Evolutionary conservation across 2,329 filamentous ascomycete species (phyloP), one percentile per base, ranked within the genome.

Genomic region (Diplodia mutila): DNA sequence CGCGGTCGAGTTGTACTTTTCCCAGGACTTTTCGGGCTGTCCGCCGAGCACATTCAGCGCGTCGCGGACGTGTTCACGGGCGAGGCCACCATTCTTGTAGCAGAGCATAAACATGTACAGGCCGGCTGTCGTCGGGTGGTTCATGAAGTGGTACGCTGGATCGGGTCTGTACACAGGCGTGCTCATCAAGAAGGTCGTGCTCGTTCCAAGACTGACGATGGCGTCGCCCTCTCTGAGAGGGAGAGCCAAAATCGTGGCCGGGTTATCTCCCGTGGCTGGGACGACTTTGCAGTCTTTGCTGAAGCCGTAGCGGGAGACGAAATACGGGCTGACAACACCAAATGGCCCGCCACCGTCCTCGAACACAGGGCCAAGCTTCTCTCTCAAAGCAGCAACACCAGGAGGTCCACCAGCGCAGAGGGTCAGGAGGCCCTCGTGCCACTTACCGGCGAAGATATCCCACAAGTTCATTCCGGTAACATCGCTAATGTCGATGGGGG

Each of bases 101-200:
- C 95, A 99, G 42, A 99, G 88, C 95, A 99, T 99, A 81, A 99
- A 98, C 95, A 99, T 98, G 86, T 97, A 97, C 69, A 97, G 87
- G 1, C 91, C 93, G 0, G 89, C 83, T 0, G 93, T 97, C 53
- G 93, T 95, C 1, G 95, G 95, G 80, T 98, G 94, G 83, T 97
- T 97, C 87, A 98, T 96, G 85, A 98, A 97, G 83, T 99, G 95
- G 76, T 97, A 97, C 7, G 91, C 88, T 3, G 93, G 91, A 75
- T 97, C 90, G 2, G 95, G 93, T 77, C 90, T 90, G 85, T 97
- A 98, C 73, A 87, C 85, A n/a, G 92, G 89, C 4, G 95, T 98
- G 75, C 91, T 93, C 94, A 98, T 98, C 69, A 99, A 87, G 84
- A 98, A 97, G 3, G 95, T 99, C 1, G 94, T 97, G 34, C 92